Percentiles rank a stretch among this genome's conserved stretches.
These are phyloP conservation scores for Suillus discolor DNA, from an alignment of 768 basidiomycete genomes.

Conservation along the genomic window DNA sequence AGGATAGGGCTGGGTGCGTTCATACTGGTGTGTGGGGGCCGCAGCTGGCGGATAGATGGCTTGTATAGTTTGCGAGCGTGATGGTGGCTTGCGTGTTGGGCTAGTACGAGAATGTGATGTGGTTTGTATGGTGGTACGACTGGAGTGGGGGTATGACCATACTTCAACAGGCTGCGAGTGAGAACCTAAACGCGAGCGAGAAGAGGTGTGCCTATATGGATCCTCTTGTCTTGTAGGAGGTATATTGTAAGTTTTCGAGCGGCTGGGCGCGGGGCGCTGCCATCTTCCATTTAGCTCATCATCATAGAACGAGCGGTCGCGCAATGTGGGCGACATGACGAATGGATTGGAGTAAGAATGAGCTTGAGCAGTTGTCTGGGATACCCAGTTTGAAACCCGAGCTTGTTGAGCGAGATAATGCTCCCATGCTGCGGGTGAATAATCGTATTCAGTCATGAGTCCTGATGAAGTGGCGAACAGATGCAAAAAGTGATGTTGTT, in stretches of 20 bases:
- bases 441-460: conserved; percentile 64
- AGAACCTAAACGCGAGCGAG: conserved; percentile 28
- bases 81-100: conserved; percentile 9
- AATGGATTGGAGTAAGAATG: conserved; percentile 32
- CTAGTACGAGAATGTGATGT: conserved; percentile 21
- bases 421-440: conserved; percentile 55
- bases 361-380: conserved; percentile 38
- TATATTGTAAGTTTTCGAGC: conserved; percentile 3
- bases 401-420: conserved; percentile 47
- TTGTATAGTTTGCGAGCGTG: conserved; percentile 19
- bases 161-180: conserved; percentile 20
- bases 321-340: conserved; percentile 28
- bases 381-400: conserved; percentile 54
- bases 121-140: conserved; percentile 20
- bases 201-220: conserved; percentile 21
- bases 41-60: conserved; percentile 18
- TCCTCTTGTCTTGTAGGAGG: conserved; percentile 17
- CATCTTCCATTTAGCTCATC: conserved; percentile 13
- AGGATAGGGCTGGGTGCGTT: conserved; percentile 13
- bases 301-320: conserved; percentile 34
- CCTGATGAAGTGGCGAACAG: conserved; percentile 9
- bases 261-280: conserved; percentile 12
- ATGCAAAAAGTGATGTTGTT: conserved; percentile 9
- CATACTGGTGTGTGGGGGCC: conserved; percentile 8
- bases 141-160: conserved; percentile 19